Base-by-base conservation (phyloP, 2,329 filamentous ascomycete species). In the Pleochaeta shiraiana region DNA sequence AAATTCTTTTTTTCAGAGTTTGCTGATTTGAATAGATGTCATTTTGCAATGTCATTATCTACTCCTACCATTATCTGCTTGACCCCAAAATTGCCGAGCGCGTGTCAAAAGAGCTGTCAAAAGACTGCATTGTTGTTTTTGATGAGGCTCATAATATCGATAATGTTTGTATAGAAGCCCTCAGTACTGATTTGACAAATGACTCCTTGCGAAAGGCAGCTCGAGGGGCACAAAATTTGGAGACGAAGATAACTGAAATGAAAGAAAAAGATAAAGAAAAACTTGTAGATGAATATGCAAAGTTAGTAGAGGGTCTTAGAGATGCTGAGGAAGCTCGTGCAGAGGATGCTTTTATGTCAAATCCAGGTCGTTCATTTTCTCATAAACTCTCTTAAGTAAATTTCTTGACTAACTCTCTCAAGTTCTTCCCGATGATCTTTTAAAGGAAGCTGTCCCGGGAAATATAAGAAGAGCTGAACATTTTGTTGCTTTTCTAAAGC, bases 111-210 rank as follows among this genome's bases (percentile, higher is more conserved):
- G 93, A 98, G 71, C 82, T 98, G 12, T 96, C 93, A 0, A 96
- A 96, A 70, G 95, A 98, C 74, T 96, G 91, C 74, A 98, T 98
- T 63, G 89, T 98, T 24, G 93, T 98, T 2, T 98, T 98, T 68
- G 93, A 98, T 72, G 93, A 98, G 75, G 93, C 93, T 16, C 93
- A 98, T 77, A 98, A 98, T 72, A 98, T 98, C 70, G 93, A 98
- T 79, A 98, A 98, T 73, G 93, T 98, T 66, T 98, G 95, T 74
- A 98, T 98, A 69, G 93, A 98, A 73, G 92, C 93, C 1, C 77
- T 97, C 14, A 98, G 93, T 72, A 97, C 95, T 50, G 93, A 98
- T 71, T 83, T 98, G 65, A 97, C 92, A 0, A 91, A 98, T 72
- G 93, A 97, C 69, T 96, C 92, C 0, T 75, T 98, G 64, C 83